phyloP scores from a whole-genome alignment of 306 rosid genomes.

The Pterocarpus macrocarpus region DNA sequence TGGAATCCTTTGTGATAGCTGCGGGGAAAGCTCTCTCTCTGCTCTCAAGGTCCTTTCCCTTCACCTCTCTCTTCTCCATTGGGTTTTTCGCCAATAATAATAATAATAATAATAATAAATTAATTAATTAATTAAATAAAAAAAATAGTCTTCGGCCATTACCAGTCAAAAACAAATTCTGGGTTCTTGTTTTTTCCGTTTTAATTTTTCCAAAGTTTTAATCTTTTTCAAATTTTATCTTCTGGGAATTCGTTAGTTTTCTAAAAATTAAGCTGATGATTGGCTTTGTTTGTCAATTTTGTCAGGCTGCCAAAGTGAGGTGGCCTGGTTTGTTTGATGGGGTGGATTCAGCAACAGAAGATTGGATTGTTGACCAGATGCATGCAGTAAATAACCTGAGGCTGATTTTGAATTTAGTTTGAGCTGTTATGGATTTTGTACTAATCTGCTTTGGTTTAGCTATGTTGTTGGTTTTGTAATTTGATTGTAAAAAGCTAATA shows the following conservation, averaged over 20 bases:
- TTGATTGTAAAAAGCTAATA: slow-evolving; percentile 10
- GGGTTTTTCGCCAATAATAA: background rate
- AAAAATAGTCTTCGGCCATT: slow-evolving; percentile 14
- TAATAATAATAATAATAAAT: too few species aligned
- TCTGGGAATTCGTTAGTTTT: background rate
- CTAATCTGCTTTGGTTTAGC: slow-evolving; percentile 3
- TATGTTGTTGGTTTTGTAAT: slow-evolving; percentile 16
- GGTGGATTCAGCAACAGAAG: slow-evolving; percentile 69
- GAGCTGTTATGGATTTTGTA: slow-evolving; percentile 22
- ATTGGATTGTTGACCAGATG: slow-evolving; percentile 88
- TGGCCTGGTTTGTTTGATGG: slow-evolving; percentile 78
- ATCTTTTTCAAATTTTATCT: slow-evolving; percentile 5
- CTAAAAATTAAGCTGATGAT: slow-evolving; percentile 15
- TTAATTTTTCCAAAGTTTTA: background rate
- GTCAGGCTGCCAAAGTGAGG: slow-evolving; percentile 87
- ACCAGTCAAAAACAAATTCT: background rate
- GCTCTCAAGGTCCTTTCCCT: slow-evolving; percentile 72
- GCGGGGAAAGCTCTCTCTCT: slow-evolving; percentile 93
- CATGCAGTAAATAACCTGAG: slow-evolving; percentile 59
- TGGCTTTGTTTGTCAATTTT: slow-evolving; percentile 37
- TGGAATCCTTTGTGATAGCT: slow-evolving; percentile 91
- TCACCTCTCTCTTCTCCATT: background rate
- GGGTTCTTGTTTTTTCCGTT: background rate
- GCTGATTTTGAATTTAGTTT: slow-evolving; percentile 9
- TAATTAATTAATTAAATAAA: too few species aligned